Conservation (phyloP, 1,139 yeast species). For the Taiozyma sp. region DNA sequence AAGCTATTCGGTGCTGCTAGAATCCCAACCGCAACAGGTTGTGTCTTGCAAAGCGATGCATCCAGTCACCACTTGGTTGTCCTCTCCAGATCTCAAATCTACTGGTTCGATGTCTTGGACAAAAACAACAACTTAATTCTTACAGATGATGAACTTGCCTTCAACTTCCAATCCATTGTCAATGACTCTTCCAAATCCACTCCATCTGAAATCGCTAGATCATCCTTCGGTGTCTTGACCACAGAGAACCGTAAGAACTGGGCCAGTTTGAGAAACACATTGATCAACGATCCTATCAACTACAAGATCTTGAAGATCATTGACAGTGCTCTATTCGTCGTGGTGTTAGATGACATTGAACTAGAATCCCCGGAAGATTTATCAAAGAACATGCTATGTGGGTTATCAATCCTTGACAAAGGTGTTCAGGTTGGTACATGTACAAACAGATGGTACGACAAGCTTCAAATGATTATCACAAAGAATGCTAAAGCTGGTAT, state of each 20-base stretch:
- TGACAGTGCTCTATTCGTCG: constrained; percentile 76
- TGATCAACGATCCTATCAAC: constrained; percentile 46
- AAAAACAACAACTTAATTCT: constrained; percentile 57
- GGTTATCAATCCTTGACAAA: constrained; percentile 69
- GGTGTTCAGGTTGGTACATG: constrained; percentile 94
- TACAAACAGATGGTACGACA: constrained; percentile 94
- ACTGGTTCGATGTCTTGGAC: constrained; percentile 91
- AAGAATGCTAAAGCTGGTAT: constrained; percentile 91
- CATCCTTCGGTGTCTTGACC: constrained; percentile 84
- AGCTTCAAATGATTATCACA: constrained; percentile 84
- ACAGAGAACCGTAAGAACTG: constrained; percentile 84
- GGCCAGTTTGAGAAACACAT: constrained; percentile 64
- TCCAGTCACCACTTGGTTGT: constrained; percentile 78
- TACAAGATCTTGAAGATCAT: constrained; percentile 67
- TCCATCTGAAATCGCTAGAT: constrained; percentile 64
- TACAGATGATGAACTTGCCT: constrained; percentile 68
- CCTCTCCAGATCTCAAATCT: constrained; percentile 82
- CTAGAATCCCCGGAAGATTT: constrained; percentile 64
- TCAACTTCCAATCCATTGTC: constrained; percentile 71
- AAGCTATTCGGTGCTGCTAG: constrained; percentile 83
- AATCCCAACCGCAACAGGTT: constrained; percentile 76
- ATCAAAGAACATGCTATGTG: constrained; percentile 83
- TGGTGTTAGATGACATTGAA: constrained; percentile 76
- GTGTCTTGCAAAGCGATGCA: constrained; percentile 78
- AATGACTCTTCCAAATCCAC: constrained; percentile 64